Percentiles rank a stretch among this genome's conserved stretches.
These are phyloP conservation scores for Thymus mandschuricus DNA, from an alignment of 257 asterid species.

Conservation along the genomic window DNA sequence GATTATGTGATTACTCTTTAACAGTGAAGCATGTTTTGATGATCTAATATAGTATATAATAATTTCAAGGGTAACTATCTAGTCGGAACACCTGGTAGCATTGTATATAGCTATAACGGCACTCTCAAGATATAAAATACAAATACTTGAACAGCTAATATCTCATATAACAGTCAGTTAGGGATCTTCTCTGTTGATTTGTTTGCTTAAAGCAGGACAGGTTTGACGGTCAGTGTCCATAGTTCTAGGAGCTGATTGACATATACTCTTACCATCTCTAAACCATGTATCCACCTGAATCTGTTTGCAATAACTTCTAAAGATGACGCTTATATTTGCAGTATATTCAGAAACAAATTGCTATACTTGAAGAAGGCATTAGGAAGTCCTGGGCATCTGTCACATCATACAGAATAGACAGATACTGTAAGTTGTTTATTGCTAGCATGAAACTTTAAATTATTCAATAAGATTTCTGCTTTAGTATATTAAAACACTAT, in stretches of 20 bases:
- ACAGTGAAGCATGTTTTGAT: background rate
- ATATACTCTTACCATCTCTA: slow-evolving; percentile 12
- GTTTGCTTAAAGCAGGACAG: slow-evolving; percentile 19
- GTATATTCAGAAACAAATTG: slow-evolving; percentile 85
- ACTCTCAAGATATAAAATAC: slow-evolving; percentile 15
- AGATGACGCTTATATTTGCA: slow-evolving; percentile 42
- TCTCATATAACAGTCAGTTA: slow-evolving; percentile 20
- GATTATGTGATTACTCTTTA: background rate
- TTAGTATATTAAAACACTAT: background rate
- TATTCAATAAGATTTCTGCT: slow-evolving; percentile 9
- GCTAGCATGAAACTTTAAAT: slow-evolving; percentile 25
- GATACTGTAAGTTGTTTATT: slow-evolving; percentile 59
- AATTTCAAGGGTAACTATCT: background rate
- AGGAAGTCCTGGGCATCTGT: slow-evolving; percentile 79
- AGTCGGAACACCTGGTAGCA: slow-evolving; percentile 19
- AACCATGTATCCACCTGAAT: background rate
- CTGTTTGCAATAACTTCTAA: slow-evolving; percentile 26
- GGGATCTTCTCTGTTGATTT: slow-evolving; percentile 21
- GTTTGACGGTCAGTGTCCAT: background rate
- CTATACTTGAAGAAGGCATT: slow-evolving; percentile 78
- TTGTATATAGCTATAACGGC: slow-evolving; percentile 3
- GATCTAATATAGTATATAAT: slow-evolving; percentile 20
- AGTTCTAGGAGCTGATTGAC: slow-evolving; percentile 20
- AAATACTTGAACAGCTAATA: background rate
- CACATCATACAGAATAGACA: slow-evolving; percentile 41